A percentile compares a stretch with the other conserved stretches of the same genome.
phyloP scores from a whole-genome alignment of 108 stramenopile genomes.

The Skeletonema tropicum region DNA sequence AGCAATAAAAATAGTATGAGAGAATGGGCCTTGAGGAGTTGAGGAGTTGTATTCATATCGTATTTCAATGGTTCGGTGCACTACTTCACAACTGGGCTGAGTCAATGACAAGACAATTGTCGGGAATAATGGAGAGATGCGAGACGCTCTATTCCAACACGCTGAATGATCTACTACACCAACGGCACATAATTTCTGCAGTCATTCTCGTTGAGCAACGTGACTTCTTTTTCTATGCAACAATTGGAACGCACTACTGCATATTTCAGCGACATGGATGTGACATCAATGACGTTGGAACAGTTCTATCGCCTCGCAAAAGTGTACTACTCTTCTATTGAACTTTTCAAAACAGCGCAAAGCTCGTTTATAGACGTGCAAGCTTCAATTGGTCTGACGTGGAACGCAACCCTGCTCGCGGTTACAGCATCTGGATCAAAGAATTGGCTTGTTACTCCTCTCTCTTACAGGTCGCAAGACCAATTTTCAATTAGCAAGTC shows the following conservation, averaged over 20 bases:
- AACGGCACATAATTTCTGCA: background rate
- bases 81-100: background rate
- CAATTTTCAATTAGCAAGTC: background rate
- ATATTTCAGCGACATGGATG: background rate
- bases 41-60: background rate
- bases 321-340: background rate
- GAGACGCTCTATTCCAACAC: background rate
- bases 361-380: constrained; percentile 1
- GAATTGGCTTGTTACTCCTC: background rate
- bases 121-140: background rate
- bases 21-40: background rate
- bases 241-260: background rate
- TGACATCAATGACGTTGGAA: constrained; percentile 7
- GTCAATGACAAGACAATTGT: background rate
- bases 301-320: constrained; percentile 11
- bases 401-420: constrained; percentile 14
- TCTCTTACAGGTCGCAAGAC: background rate
- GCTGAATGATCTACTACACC: background rate
- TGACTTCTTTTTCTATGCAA: background rate
- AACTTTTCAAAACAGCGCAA: constrained; percentile 2
- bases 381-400: constrained; percentile 6
- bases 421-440: background rate
- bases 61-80: background rate
- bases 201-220: background rate
- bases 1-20: background rate